Conservation (phyloP, 805 yeast genomes). For the Ogataea neopini region DNA sequence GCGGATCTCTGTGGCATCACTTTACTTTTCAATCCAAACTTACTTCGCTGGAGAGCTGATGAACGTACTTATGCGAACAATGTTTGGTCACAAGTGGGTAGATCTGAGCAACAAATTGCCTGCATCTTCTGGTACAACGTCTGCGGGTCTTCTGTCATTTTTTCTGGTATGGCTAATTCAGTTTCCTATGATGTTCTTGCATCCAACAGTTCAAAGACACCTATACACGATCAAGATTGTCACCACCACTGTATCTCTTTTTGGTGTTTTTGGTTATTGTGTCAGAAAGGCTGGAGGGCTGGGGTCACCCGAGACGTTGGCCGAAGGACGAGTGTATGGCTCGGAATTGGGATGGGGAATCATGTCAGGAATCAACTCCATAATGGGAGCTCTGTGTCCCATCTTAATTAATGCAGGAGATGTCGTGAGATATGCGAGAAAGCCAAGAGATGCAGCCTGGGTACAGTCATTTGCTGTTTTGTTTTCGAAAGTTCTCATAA, state of each 20-base stretch:
- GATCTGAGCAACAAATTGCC: constrained; percentile 18
- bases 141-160: constrained; percentile 14
- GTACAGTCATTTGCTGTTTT: constrained; percentile 15
- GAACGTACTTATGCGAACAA: constrained; percentile 26
- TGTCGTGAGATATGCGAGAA: constrained; percentile 16
- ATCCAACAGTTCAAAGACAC: constrained; percentile 15
- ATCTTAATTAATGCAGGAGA: constrained; percentile 19
- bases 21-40: constrained; percentile 38
- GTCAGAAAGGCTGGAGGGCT: constrained; percentile 15
- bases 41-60: constrained; percentile 38
- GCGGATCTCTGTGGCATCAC: constrained; percentile 35
- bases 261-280: constrained; percentile 16
- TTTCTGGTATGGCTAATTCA: constrained; percentile 22
- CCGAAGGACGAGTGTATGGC: neutral
- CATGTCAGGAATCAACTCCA: constrained; percentile 16
- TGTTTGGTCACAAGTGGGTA: constrained; percentile 21
- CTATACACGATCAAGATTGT: constrained; percentile 15
- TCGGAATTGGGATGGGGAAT: constrained; percentile 9
- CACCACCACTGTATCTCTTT: constrained; percentile 10
- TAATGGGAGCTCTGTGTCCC: constrained; percentile 19
- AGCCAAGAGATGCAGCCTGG: constrained; percentile 12
- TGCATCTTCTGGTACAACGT: constrained; percentile 9
- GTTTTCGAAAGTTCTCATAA: constrained; percentile 13
- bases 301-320: constrained; percentile 13
- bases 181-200: constrained; percentile 19